phyloP scores from a whole-genome alignment of 331 rosid genomes.

The Quercus tomentella region DNA sequence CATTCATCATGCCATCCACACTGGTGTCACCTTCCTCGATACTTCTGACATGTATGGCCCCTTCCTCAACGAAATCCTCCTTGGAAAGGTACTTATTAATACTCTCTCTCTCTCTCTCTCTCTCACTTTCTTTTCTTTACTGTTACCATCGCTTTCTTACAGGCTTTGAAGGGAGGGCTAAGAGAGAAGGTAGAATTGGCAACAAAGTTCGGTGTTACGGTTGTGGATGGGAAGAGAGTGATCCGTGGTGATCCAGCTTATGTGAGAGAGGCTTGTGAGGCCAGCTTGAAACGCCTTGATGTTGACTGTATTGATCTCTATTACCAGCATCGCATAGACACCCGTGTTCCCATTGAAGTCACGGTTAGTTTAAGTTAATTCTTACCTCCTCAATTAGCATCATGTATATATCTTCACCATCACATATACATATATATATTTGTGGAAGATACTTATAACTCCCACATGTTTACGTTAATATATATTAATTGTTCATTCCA shows the following conservation, averaged over 20 bases:
- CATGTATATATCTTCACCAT: no score
- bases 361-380: conserved; percentile 9
- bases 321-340: no score
- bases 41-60: conserved; percentile 65
- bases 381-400: no score
- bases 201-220: conserved; percentile 36
- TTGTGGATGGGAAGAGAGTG: conserved; percentile 9
- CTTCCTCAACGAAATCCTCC: conserved; percentile 54
- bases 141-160: background rate
- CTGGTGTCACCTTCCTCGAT: conserved; percentile 59
- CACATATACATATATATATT: no score
- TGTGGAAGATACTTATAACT: no score
- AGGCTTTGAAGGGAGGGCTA: conserved; percentile 54
- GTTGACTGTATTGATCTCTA: no score
- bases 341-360: no score
- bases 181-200: conserved; percentile 60
- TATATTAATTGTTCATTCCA: no score
- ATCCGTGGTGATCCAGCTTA: conserved; percentile 46
- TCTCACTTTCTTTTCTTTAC: background rate
- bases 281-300: conserved; percentile 16
- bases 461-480: no score
- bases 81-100: conserved; percentile 46
- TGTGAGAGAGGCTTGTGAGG: conserved; percentile 66
- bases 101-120: background rate
- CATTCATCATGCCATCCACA: conserved; percentile 39